These are phyloP conservation scores for Punctularia strigosozonata DNA, from an alignment of 768 basidiomycete genomes.

Conservation along the genomic window DNA sequence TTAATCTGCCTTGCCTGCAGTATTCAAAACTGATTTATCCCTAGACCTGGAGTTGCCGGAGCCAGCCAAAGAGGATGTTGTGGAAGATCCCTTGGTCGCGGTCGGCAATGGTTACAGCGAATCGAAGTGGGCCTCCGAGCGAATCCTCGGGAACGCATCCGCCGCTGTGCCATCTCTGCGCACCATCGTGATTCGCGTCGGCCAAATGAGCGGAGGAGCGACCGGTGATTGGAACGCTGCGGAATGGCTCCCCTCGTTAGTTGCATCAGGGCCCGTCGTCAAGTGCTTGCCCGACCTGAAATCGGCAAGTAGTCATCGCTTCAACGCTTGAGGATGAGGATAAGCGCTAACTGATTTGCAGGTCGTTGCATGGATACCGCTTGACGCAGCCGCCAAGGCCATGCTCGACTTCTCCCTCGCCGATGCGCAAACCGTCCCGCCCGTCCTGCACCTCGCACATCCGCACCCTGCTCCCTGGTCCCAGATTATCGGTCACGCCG, in stretches of 20 bases:
- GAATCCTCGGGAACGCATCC: background rate
- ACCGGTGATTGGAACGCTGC: background rate
- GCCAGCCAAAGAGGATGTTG: slow-evolving; percentile 8
- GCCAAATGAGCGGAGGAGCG: background rate
- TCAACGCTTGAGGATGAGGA: too few relatives aligned
- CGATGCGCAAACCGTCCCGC: background rate
- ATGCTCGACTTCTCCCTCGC: too few relatives aligned
- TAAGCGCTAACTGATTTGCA: background rate
- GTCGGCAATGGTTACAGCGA: slow-evolving; percentile 20
- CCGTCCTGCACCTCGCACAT: background rate
- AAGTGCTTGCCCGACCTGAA: background rate
- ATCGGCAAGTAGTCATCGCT: background rate
- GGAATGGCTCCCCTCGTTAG: background rate
- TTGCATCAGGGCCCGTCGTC: background rate
- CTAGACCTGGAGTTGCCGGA: slow-evolving; percentile 6
- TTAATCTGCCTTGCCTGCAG: background rate
- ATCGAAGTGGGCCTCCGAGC: slow-evolving; percentile 22
- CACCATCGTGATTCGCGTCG: background rate
- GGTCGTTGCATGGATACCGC: background rate
- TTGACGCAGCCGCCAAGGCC: background rate
- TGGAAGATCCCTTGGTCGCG: slow-evolving; percentile 10
- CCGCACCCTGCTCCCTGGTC: slow-evolving; percentile 17
- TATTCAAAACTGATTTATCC: background rate
- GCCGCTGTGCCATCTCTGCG: background rate
- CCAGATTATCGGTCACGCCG: slow-evolving; percentile 7